Evolutionary conservation across 140 eudicot species (phyloP).

Genomic region (Erigeron philadelphicus): DNA sequence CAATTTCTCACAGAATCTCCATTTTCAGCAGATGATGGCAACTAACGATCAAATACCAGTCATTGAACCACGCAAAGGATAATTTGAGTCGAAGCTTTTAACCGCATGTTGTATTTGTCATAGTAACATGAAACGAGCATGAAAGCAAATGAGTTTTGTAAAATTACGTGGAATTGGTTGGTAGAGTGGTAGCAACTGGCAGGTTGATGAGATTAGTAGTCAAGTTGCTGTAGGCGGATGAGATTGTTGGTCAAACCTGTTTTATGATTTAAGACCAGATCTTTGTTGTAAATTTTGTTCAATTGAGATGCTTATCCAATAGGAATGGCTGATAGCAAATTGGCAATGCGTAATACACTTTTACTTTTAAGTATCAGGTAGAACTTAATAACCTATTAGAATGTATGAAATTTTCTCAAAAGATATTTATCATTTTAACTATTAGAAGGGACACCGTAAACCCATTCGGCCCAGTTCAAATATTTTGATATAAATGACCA

Average conservation of each 20-base stretch:
- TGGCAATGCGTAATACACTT: too few species aligned
- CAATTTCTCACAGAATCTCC: slow-evolving; percentile 31
- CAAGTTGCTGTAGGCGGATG: slow-evolving; percentile 21
- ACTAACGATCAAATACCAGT: slow-evolving; percentile 18
- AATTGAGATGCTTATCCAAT: slow-evolving; percentile 11
- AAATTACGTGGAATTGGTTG: slow-evolving; percentile 4
- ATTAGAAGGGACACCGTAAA: too few species aligned
- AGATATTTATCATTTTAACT: too few species aligned
- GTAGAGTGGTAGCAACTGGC: not conserved
- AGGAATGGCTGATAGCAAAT: too few species aligned
- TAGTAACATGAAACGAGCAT: slow-evolving; percentile 5
- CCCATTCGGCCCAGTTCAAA: too few species aligned
- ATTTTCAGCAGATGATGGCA: slow-evolving; percentile 24
- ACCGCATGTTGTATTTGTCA: slow-evolving; percentile 13
- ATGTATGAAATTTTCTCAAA: too few species aligned
- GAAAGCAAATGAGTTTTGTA: slow-evolving; percentile 7
- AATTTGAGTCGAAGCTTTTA: slow-evolving; percentile 7
- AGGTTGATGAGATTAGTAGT: slow-evolving; percentile 4
- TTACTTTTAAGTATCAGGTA: too few species aligned
- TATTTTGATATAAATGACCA: too few species aligned
- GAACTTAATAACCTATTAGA: too few species aligned
- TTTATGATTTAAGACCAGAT: slow-evolving; percentile 14
- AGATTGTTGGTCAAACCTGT: slow-evolving; percentile 1
- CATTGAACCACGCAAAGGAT: slow-evolving; percentile 8
- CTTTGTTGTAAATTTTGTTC: slow-evolving; percentile 18